A percentile compares a stretch with the other conserved stretches of the same genome.
Evolutionary conservation across 2,329 filamentous ascomycete species (phyloP).

Genomic region (Phyllosticta citrichinensis): DNA sequence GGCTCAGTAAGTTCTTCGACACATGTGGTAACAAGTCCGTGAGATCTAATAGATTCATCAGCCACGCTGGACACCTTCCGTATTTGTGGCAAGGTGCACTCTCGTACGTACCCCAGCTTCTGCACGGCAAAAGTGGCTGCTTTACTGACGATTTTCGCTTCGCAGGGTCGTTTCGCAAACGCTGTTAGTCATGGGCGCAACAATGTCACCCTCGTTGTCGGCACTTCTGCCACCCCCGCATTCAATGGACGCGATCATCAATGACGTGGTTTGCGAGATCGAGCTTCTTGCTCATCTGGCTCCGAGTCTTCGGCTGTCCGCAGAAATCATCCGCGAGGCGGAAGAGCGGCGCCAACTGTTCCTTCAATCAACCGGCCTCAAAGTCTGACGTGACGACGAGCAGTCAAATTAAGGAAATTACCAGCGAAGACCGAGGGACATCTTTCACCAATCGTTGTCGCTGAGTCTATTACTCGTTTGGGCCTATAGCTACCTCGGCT

Average conservation of each 20-base stretch:
- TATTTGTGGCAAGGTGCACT: slow-evolving; percentile 80
- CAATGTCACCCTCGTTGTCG: slow-evolving; percentile 64
- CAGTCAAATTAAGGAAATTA: background rate
- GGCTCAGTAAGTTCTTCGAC: slow-evolving; percentile 53
- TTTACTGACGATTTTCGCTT: slow-evolving; percentile 2
- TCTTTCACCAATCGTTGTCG: background rate
- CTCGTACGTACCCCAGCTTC: slow-evolving; percentile 23
- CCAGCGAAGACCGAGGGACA: background rate
- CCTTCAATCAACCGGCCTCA: slow-evolving; percentile 26
- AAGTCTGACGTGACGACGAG: slow-evolving; percentile 1
- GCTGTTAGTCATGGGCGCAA: slow-evolving; percentile 73
- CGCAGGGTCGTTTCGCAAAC: slow-evolving; percentile 72
- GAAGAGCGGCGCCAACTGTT: slow-evolving; percentile 58
- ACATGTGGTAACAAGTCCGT: background rate
- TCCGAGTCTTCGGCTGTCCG: slow-evolving; percentile 64
- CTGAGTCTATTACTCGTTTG: background rate
- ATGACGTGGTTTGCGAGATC: slow-evolving; percentile 65
- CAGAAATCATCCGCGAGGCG: slow-evolving; percentile 72
- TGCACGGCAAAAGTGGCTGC: background rate
- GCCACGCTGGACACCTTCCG: slow-evolving; percentile 72
- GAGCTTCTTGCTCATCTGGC: slow-evolving; percentile 65
- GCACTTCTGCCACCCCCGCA: slow-evolving; percentile 48
- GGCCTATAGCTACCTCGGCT: background rate
- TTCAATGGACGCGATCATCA: slow-evolving; percentile 65
- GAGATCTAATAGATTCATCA: slow-evolving; percentile 21